Percentiles rank a stretch among this genome's conserved stretches.
Conservation (phyloP, 345 rosid species). For the Schrenkiella parvula region DNA sequence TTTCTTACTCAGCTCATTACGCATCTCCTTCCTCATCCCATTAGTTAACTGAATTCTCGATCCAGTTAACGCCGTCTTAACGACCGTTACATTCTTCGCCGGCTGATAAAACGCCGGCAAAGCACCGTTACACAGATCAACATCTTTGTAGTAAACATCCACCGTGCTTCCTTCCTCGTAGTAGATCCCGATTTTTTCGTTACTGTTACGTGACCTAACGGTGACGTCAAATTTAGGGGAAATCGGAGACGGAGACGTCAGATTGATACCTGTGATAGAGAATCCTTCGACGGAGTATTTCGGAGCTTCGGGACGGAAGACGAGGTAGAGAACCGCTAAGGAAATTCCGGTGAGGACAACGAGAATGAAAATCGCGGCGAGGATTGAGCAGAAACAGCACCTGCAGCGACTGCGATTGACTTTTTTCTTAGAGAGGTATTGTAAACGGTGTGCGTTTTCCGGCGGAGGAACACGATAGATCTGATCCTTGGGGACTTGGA, state of each 20-base stretch:
- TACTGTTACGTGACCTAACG: conserved; percentile 54
- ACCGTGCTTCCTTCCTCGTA: conserved; percentile 49
- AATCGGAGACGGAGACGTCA: conserved; percentile 40
- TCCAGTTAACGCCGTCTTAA: conserved; percentile 46
- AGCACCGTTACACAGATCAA: conserved; percentile 42
- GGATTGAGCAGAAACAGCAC: conserved; percentile 46
- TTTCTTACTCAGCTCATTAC: conserved; percentile 25
- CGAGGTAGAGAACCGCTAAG: conserved; percentile 53
- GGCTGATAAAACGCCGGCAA: conserved; percentile 61
- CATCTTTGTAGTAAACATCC: conserved; percentile 37
- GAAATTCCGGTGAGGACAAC: conserved; percentile 43
- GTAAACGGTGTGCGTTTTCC: conserved; percentile 57
- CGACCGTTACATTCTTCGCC: conserved; percentile 51
- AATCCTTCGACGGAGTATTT: conserved; percentile 49
- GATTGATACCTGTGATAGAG: conserved; percentile 52
- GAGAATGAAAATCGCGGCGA: conserved; percentile 32
- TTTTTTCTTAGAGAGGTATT: conserved; percentile 49
- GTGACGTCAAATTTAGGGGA: conserved; percentile 59
- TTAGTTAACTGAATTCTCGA: conserved; percentile 42
- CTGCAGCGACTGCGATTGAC: conserved; percentile 33
- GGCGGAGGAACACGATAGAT: conserved; percentile 90
- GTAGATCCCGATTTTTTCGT: conserved; percentile 63
- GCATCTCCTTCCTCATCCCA: conserved; percentile 25
- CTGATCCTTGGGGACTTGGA: conserved; percentile 83
- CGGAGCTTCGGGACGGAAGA: conserved; percentile 64